Evolutionary conservation across 371 early-diverging fungal species (phyloP).

Genomic region (Gilbertella persicaria): DNA sequence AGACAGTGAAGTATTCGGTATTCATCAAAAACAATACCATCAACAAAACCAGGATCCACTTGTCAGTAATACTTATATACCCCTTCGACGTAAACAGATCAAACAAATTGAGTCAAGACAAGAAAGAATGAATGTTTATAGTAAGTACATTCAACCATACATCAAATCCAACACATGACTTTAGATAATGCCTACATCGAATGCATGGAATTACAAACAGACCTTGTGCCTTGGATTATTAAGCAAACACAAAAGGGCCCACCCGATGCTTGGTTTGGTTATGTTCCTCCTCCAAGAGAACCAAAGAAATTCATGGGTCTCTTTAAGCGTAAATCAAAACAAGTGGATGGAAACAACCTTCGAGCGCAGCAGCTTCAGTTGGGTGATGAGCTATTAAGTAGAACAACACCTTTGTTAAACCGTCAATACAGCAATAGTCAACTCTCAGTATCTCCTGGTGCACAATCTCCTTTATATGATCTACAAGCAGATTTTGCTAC

Average conservation of each 20-base stretch:
- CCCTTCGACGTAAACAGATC: slow-evolving; percentile 25
- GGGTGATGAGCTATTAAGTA: slow-evolving; percentile 12
- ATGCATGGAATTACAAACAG: slow-evolving; percentile 20
- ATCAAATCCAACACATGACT: no score
- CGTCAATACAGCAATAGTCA: slow-evolving; percentile 4
- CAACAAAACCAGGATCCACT: not conserved
- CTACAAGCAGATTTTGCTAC: no score
- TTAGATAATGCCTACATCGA: slow-evolving; percentile 22
- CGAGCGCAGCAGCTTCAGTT: slow-evolving; percentile 17
- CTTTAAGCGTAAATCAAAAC: slow-evolving; percentile 22
- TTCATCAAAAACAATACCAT: slow-evolving; percentile 2
- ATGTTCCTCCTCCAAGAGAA: slow-evolving; percentile 21
- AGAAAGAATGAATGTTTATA: slow-evolving; percentile 22
- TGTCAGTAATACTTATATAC: slow-evolving; percentile 5
- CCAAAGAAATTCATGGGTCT: slow-evolving; percentile 29
- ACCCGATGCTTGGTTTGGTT: slow-evolving; percentile 31
- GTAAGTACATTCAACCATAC: slow-evolving; percentile 13
- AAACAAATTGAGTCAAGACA: slow-evolving; percentile 23
- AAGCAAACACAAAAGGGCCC: slow-evolving; percentile 32
- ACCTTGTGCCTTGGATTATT: slow-evolving; percentile 21
- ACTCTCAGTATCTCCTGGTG: slow-evolving; percentile 8
- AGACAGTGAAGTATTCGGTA: not conserved
- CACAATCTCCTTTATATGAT: no score
- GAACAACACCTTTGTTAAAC: slow-evolving; percentile 9
- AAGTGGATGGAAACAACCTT: not conserved